Conservation (phyloP, 1,284 basidiomycete genomes). For the Tausonia pullulans region DNA sequence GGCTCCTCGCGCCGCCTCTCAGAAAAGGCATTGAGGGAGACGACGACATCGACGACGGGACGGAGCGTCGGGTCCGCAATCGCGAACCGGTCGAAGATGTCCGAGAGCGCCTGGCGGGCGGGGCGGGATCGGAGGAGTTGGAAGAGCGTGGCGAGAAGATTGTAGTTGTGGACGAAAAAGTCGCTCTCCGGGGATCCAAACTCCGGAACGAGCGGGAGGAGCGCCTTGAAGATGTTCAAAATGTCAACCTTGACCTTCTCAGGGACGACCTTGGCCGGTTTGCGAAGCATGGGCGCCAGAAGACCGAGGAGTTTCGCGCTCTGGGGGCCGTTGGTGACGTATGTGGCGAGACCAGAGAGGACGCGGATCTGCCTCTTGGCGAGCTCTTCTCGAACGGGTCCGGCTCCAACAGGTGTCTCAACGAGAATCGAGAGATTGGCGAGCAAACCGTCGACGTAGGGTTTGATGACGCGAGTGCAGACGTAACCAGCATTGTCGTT, state of each 20-base stretch:
- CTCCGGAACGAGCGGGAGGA: slow-evolving; percentile 63
- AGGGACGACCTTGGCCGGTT: slow-evolving; percentile 60
- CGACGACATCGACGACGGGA: slow-evolving; percentile 46
- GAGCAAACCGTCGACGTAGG: slow-evolving; percentile 66
- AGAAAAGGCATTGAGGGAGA: slow-evolving; percentile 77
- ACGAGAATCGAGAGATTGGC: slow-evolving; percentile 61
- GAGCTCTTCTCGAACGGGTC: slow-evolving; percentile 56
- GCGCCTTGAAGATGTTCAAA: slow-evolving; percentile 59
- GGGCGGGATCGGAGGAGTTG: slow-evolving; percentile 58
- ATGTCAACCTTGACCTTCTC: slow-evolving; percentile 83
- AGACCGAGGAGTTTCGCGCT: slow-evolving; percentile 62
- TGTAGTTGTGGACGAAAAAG: slow-evolving; percentile 50
- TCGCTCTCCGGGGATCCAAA: slow-evolving; percentile 44
- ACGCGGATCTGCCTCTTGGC: slow-evolving; percentile 73
- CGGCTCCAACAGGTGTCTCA: slow-evolving; percentile 40
- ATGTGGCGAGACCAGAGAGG: slow-evolving; percentile 66
- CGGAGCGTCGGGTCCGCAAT: slow-evolving; percentile 43
- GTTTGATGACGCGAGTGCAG: slow-evolving; percentile 52
- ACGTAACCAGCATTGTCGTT: slow-evolving; percentile 32
- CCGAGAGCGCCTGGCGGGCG: slow-evolving; percentile 55
- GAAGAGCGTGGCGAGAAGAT: slow-evolving; percentile 61
- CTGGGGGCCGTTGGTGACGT: slow-evolving; percentile 58
- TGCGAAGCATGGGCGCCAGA: slow-evolving; percentile 70
- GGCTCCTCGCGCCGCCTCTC: slow-evolving; percentile 74
- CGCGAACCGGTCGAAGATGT: slow-evolving; percentile 53